phyloP scores from a whole-genome alignment of 257 asterid species.

The Paraleonurus japonicus region DNA sequence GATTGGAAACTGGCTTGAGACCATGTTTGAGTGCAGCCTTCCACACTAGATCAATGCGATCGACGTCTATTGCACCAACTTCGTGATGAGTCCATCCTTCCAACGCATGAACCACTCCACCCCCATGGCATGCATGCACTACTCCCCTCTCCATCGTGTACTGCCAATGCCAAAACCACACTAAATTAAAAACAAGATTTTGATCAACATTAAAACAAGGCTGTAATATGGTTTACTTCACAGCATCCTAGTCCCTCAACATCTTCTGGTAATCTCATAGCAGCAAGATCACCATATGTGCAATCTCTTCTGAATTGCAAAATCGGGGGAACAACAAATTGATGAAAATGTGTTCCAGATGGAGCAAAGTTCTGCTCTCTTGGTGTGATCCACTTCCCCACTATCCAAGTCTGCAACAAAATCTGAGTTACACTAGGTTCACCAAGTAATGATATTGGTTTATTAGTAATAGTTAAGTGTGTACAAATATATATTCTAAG shows the following conservation, averaged over 20 bases:
- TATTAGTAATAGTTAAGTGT: no score
- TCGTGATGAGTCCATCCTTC: constrained; percentile 95
- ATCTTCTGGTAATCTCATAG: constrained; percentile 81
- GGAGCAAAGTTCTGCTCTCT: constrained; percentile 83
- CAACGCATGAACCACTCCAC: constrained; percentile 73
- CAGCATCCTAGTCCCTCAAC: constrained; percentile 83
- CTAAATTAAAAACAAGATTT: neutral
- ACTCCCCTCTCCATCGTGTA: constrained; percentile 95
- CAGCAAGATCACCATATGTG: constrained; percentile 88
- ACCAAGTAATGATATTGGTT: no score
- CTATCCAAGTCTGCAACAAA: constrained; percentile 69
- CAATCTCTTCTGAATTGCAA: constrained; percentile 75
- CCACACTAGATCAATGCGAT: constrained; percentile 81
- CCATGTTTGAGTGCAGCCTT: constrained; percentile 84
- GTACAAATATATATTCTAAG: no score
- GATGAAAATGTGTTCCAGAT: constrained; percentile 80
- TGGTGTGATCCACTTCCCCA: constrained; percentile 92
- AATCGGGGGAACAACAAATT: constrained; percentile 90
- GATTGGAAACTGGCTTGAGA: constrained; percentile 67
- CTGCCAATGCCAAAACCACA: constrained; percentile 30
- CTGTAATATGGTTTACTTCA: constrained; percentile 34
- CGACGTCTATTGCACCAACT: constrained; percentile 85
- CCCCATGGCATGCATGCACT: constrained; percentile 97
- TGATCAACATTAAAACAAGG: neutral
- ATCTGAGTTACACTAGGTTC: neutral